phyloP scores from a whole-genome alignment of 306 rosid genomes.

The Ormosia emarginata region DNA sequence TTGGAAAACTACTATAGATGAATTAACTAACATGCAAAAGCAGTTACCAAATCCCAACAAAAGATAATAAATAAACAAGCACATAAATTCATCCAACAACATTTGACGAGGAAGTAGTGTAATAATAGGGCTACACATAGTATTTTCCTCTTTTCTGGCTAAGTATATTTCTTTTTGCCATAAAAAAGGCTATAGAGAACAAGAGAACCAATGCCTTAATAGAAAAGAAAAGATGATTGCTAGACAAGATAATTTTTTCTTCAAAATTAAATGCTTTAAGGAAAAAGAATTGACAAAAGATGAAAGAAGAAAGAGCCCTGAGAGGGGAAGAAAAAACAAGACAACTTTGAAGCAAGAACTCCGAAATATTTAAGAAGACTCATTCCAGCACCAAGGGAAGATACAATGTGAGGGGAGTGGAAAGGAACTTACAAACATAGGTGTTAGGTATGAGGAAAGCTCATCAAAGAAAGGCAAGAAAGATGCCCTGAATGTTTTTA shows the following conservation, averaged over 20 bases:
- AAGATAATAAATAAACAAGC: neutral
- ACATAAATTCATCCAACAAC: neutral
- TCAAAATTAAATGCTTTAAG: neutral
- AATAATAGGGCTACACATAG: neutral
- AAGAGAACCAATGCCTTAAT: neutral
- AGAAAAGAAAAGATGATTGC: neutral
- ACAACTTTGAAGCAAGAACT: slow-evolving; percentile 6
- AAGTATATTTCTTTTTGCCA: neutral
- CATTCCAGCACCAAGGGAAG: neutral
- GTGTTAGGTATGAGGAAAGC: slow-evolving; percentile 78
- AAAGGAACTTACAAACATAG: slow-evolving; percentile 85
- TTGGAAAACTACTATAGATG: neutral
- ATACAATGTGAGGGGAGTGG: neutral
- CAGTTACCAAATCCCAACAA: neutral
- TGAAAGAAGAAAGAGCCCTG: neutral
- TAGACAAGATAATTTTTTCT: neutral
- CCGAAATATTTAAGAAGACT: neutral
- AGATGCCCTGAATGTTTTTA: slow-evolving; percentile 79
- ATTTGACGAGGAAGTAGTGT: neutral
- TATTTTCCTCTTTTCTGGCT: neutral
- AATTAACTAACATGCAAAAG: neutral
- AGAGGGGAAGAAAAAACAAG: neutral
- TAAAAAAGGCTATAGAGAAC: neutral
- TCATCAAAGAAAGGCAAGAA: slow-evolving; percentile 96
- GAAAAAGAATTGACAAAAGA: neutral